A percentile compares a stretch with the other conserved stretches of the same genome.
phyloP scores from a whole-genome alignment of 2,329 filamentous ascomycete species.

The Verticillium isaacii region DNA sequence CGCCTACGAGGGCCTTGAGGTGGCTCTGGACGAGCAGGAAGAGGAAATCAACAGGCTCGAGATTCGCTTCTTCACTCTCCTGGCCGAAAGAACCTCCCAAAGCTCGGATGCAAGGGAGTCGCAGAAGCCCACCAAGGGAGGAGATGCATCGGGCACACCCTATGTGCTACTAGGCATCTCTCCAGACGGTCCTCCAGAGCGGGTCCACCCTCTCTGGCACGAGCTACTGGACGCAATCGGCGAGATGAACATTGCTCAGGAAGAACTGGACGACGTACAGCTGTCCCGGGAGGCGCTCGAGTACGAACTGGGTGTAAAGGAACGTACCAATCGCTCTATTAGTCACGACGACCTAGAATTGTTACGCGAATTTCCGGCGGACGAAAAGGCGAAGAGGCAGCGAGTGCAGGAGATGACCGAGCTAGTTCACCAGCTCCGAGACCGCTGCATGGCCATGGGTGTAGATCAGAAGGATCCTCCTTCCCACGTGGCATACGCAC shows the following conservation, averaged over 20 bases:
- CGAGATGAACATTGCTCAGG: constrained; percentile 40
- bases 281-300: constrained; percentile 32
- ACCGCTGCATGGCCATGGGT: constrained; percentile 33
- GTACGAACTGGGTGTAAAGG: constrained; percentile 28
- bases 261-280: constrained; percentile 40
- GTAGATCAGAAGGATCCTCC: constrained; percentile 38
- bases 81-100: constrained; percentile 14
- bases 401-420: constrained; percentile 27
- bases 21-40: constrained; percentile 28
- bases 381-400: constrained; percentile 26
- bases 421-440: constrained; percentile 28
- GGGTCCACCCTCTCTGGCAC: constrained; percentile 42
- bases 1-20: constrained; percentile 30
- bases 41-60: constrained; percentile 29
- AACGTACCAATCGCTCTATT: constrained; percentile 19
- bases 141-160: not conserved
- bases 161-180: constrained; percentile 28
- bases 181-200: constrained; percentile 26
- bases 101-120: not conserved
- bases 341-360: constrained; percentile 37
- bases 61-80: constrained; percentile 30
- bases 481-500: constrained; percentile 30
- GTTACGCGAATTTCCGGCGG: constrained; percentile 33
- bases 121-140: constrained; percentile 7
- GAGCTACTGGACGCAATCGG: constrained; percentile 36